These are phyloP conservation scores for Metschnikowia sp. DNA, from an alignment of 805 yeast genomes.

Conservation along the genomic window DNA sequence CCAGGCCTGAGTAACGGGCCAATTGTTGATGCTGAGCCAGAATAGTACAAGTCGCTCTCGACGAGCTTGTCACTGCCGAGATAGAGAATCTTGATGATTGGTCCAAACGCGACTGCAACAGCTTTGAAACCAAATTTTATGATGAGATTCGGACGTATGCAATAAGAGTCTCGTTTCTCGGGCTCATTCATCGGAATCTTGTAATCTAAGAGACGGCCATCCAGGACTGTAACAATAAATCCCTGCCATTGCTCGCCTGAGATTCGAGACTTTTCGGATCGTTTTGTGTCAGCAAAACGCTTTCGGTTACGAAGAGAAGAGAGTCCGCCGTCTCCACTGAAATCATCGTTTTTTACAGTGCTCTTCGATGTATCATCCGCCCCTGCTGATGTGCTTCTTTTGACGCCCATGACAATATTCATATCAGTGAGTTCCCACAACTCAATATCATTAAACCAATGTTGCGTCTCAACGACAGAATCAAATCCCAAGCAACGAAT, in stretches of 20 bases:
- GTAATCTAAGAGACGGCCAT: conserved; percentile 59
- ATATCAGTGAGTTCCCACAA: conserved; percentile 79
- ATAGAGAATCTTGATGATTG: conserved; percentile 65
- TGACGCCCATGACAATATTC: conserved; percentile 66
- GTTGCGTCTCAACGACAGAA: conserved; percentile 64
- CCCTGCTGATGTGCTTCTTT: conserved; percentile 21
- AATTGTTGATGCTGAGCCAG: conserved; percentile 33
- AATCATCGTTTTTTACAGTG: not conserved
- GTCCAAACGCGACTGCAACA: conserved; percentile 72
- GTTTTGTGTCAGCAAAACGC: not conserved
- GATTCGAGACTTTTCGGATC: not conserved
- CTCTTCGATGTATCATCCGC: not conserved
- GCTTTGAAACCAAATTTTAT: conserved; percentile 75
- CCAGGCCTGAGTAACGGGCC: conserved; percentile 15
- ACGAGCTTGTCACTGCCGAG: conserved; percentile 73
- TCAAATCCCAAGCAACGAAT: conserved; percentile 86
- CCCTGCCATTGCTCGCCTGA: conserved; percentile 60
- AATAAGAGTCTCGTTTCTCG: conserved; percentile 24
- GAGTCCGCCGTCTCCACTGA: conserved; percentile 1
- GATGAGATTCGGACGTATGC: conserved; percentile 51
- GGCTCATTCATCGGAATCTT: conserved; percentile 49
- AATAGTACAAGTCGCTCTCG: conserved; percentile 52
- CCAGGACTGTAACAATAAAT: conserved; percentile 64
- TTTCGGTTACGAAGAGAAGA: conserved; percentile 4
- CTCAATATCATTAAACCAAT: conserved; percentile 64